Base-by-base conservation (phyloP, 768 basidiomycete genomes). In the Mycena latifolia region DNA sequence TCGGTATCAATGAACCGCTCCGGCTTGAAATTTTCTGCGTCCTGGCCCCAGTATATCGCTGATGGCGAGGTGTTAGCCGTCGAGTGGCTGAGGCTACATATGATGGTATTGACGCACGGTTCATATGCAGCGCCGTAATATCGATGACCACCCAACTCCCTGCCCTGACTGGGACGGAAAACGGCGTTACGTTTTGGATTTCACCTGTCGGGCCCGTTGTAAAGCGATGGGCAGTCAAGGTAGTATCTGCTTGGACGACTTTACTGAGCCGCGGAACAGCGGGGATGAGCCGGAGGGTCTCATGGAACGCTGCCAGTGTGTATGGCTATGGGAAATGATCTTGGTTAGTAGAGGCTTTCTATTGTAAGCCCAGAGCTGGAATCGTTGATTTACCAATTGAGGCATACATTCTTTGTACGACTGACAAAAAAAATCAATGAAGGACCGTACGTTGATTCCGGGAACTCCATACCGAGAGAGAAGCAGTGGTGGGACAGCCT, bases 31-130 rank as follows among this genome's bases (percentile, higher is more conserved):
- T 80, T 78, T 12, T 64, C 72, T 0, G 61, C 77, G 55, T 87
- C 85, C 17, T 77, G 71, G 8, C 86, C 86, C 86, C 86, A 87
- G 50, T 84, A 78, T 22, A 84, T 73, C 3, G 83, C 86, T 88
- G 51, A 50, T 5, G 17, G 43, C 22, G 7, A 37, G 27, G 29
- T 35, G 20, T 0, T 24, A 48, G 57, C 14, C n/a, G n/a, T n/a
- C n/a, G n/a, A n/a, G n/a, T n/a, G n/a, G n/a, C n/a, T n/a, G n/a
- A n/a, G n/a, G n/a, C n/a, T n/a, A n/a, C n/a, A n/a, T n/a, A n/a
- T n/a, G n/a, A n/a, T n/a, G n/a, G n/a, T n/a, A n/a, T n/a, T n/a
- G 17, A 68, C 83, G 63, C 63, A 86, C 86, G 78, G 67, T 83
- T 87, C 74, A 76, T 74, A 65, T 87, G 84, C 5, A 84, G 59